Evolutionary conservation across 2,329 filamentous ascomycete species (phyloP), one percentile per base, ranked within the genome.

Genomic region (Pyrenochaeta sp.): DNA sequence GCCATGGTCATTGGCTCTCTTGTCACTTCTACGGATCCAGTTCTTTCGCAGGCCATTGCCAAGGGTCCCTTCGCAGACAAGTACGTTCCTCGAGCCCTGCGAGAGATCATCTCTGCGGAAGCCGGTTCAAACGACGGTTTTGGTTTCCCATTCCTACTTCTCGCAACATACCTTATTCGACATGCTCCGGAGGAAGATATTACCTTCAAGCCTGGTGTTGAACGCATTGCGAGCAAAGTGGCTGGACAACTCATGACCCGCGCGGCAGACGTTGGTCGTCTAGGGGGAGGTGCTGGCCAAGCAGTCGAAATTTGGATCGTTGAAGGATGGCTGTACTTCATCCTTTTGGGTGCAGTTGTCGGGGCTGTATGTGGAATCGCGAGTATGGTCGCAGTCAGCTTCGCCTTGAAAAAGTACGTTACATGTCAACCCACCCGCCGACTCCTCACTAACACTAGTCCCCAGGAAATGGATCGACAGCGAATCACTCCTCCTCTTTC

Each of bases 1-100:
- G 75, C 80, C 1, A 68, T 86, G 27, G 81, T 82, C 14, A 82
- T 86, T 46, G 82, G 76, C 2, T 81, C 82, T 0, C 84, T 80
- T 36, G 81, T 85, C 8, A 84, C 82, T 3, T 83, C 77, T 42
- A 86, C 82, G 0, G 83, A 85, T 47, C 82, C 82, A 0, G 74
- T 85, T n/a, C 70, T 86, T 4, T 84, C 81, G 0, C 82, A 85
- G 54, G 81, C 81, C 18, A 76, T 85, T 11, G 83, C 82, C 13
- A 85, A 85, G 60, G 82, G 82, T 0, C 79, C 81, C 0, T 85
- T 86, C 52, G 76, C 83, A 0, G 82, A 86, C 55, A 84, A 83
- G 46, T 85, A 78, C 44, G 82, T 86, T 2, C 73, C 78, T 7
- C 76, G 81, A 1, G 73, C 77, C 3, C 69, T 86, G 3, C 76